Base-by-base conservation (phyloP, 495 filamentous ascomycete genomes). In the Neurospora sp. region DNA sequence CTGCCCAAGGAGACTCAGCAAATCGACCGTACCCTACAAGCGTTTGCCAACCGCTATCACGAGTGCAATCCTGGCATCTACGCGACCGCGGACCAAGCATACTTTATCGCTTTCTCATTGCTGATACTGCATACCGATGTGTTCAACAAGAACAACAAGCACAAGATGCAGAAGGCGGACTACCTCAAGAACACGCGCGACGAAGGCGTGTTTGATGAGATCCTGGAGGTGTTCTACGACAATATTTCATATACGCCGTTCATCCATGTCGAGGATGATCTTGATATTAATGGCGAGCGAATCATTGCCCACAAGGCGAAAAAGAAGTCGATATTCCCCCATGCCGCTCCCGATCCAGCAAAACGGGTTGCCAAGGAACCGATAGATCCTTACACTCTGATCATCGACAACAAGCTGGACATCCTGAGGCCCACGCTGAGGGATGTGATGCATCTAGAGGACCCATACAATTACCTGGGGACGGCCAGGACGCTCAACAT, bases 121-220 rank as follows among this genome's bases (percentile, higher is more conserved):
- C 84, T 99, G 47, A 97, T 99, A 74, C 85, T 99, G 20, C 96
- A 99, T 76, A 98, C 96, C 0, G 96, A 99, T 79, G 93, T 96
- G 12, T 98, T 98, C 88, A 99, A 99, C 85, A 97, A 95, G 80
- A 98, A 98, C 85, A 98, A 98, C 81, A 98, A 97, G 82, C 89
- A 94, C 77, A 99, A 98, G 81, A 99, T 99, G 96, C 94, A 97
- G 79, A 96, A 96, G 76, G 85, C 86, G 0, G 96, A 98, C 73
- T 99, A 99, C 80, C 87, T 97, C 70, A 98, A 96, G 81, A 98
- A 98, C 79, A 96, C 94, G 16, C 88, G 89, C 9, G 92, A 91
- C 1, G 93, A 97, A 78, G 94, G 94, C 16, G 91, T 98, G 31
- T 91, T 92, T 38, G 94, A 96, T 71, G 96, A 98, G 71, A 93